These are phyloP conservation scores for Pulveroboletus sp. DNA, from an alignment of 768 basidiomycete species.

Conservation along the genomic window DNA sequence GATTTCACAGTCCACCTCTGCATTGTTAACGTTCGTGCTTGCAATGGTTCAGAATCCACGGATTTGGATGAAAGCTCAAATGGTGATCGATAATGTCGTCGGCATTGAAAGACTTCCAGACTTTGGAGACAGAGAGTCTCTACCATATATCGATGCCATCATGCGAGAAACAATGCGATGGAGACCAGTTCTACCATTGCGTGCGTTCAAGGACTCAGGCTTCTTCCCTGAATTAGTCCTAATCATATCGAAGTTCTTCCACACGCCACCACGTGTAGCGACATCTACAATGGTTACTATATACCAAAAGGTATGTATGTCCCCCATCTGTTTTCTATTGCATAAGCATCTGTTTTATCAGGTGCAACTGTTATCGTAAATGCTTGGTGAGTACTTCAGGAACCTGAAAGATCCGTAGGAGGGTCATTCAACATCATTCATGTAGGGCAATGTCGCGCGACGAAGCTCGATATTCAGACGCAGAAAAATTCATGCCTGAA, in stretches of 20 bases:
- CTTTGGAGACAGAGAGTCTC: not conserved
- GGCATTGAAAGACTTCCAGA: conserved; percentile 2
- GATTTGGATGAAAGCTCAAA: conserved; percentile 8
- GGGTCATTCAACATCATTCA: not conserved
- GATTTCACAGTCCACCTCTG: not conserved
- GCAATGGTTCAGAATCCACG: conserved; percentile 11
- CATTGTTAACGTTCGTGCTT: conserved; percentile 1
- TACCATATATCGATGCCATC: conserved; percentile 7
- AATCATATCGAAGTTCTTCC: not conserved
- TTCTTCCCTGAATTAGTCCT: not conserved
- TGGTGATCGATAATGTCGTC: conserved; percentile 3
- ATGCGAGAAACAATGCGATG: conserved; percentile 1
- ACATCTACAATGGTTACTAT: not conserved
- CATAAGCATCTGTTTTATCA: not conserved
- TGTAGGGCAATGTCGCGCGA: conserved; percentile 12
- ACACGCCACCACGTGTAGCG: not conserved
- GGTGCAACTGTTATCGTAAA: conserved; percentile 5
- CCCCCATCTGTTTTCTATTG: not conserved
- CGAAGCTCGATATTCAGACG: conserved; percentile 8
- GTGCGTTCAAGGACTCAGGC: not conserved
- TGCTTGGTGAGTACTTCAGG: conserved; percentile 2
- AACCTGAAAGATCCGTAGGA: not conserved
- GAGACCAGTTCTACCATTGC: not conserved
- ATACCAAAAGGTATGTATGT: not conserved
- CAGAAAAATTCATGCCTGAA: conserved; percentile 11